phyloP scores from a whole-genome alignment of 2,329 filamentous ascomycete species.

The Penicillium aurantiogriseum region DNA sequence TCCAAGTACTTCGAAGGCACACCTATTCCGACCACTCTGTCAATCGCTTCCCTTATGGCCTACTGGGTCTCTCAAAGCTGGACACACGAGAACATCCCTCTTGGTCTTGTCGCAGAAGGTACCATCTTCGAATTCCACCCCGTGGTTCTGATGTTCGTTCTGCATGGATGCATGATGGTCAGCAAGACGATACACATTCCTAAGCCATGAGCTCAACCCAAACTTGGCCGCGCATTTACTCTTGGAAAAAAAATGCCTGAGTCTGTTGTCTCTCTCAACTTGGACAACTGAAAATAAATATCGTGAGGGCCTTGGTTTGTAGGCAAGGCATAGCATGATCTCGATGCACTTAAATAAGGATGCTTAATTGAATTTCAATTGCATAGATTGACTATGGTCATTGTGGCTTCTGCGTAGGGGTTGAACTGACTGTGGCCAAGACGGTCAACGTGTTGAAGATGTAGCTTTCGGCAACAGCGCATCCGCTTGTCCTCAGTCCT shows the following conservation, averaged over 20 bases:
- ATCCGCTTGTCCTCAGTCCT: not conserved
- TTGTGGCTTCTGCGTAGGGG: not conserved
- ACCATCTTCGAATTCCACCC: constrained; percentile 80
- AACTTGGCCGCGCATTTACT: constrained; percentile 13
- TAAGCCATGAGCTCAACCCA: constrained; percentile 59
- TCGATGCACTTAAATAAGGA: constrained; percentile 19
- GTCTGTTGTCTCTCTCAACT: constrained; percentile 15
- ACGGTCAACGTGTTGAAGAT: not conserved
- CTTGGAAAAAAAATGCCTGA: constrained; percentile 12
- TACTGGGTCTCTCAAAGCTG: constrained; percentile 82
- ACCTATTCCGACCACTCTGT: constrained; percentile 86
- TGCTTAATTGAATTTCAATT: constrained; percentile 14
- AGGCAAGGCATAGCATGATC: constrained; percentile 15
- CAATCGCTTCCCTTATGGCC: constrained; percentile 78
- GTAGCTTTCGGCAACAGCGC: not conserved
- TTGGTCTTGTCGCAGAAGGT: constrained; percentile 67
- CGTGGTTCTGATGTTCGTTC: constrained; percentile 71
- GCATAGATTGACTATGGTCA: constrained; percentile 11
- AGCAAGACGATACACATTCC: constrained; percentile 94
- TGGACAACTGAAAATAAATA: constrained; percentile 21
- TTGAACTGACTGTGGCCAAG: not conserved
- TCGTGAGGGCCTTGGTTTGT: constrained; percentile 14
- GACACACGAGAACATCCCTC: constrained; percentile 74
- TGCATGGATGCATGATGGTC: constrained; percentile 93
- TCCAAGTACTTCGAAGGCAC: constrained; percentile 95